Evolutionary conservation across 192 early-diverging fungal genomes (phyloP), one percentile per base, ranked within the genome.

Genomic region (Geosiphon pyriformis): DNA sequence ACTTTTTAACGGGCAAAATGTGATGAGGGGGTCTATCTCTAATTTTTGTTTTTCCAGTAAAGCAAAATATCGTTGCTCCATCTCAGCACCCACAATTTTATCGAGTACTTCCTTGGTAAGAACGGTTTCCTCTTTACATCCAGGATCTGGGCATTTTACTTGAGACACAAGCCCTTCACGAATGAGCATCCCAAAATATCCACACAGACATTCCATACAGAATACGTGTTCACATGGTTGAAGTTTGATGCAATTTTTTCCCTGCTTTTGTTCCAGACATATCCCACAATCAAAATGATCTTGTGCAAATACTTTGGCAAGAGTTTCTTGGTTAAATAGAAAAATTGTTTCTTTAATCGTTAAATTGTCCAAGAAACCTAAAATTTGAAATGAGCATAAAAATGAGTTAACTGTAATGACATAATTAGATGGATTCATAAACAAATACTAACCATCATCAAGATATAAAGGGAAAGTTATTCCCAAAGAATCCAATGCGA

Each of bases 131-230:
- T 12, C 26, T 37, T 49, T 37, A n/a, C 72, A 73, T n/a, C 68
- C 66, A 42, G 54, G 59, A 31, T 73, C 72, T 12, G 72, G 72
- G 46, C 72, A 73, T 10, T 62, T 59, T 22, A 73, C 67, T 67
- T 73, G 72, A 23, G 31, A 30, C 8, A 68, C 29, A 27, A 69
- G 30, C 2, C 72, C 72, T 54, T 73, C 72, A 6, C 67, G 58
- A 34, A 73, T 69, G 23, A 73, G 49, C 67, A 73, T 73, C 17
- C 15, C 18, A 59, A 73, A 73, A 58, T 73, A 73, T 32, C 60
- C 61, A 23, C 59, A 31, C 23, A 73, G 29, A 53, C 72, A 73
- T 0, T 47, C 23, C 57, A 57, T 48, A 51, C 72, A 73, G 50
- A 73, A 73, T 17, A 73, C 72, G 47, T 73, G 72, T 57, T 63